These are phyloP conservation scores for Cytospora schulzeri DNA, from an alignment of 2,329 filamentous ascomycete genomes.

Conservation along the genomic window DNA sequence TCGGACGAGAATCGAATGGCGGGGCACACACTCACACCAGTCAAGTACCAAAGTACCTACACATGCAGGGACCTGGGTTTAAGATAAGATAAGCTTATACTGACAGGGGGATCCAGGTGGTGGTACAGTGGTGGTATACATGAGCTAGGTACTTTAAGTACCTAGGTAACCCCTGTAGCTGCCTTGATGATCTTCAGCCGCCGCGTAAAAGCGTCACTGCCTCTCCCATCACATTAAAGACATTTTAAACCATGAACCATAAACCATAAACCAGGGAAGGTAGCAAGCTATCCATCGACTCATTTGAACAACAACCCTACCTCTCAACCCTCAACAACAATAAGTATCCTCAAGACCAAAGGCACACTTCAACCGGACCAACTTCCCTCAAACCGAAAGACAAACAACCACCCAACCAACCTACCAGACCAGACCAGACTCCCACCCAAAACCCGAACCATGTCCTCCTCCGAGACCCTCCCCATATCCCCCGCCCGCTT, in stretches of 20 bases:
- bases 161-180: neutral
- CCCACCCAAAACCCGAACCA: constrained; percentile 35
- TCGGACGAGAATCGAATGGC: constrained; percentile 4
- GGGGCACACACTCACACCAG: constrained; percentile 12
- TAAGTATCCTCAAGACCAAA: neutral
- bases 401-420: neutral
- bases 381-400: neutral
- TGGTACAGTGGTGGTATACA: no score
- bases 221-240: neutral
- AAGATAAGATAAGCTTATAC: constrained; percentile 20
- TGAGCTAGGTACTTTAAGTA: constrained; percentile 29
- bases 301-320: no score
- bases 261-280: no score
- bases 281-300: neutral
- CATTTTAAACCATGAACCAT: no score
- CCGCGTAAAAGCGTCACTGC: neutral
- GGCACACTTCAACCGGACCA: no score
- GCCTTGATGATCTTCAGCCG: neutral
- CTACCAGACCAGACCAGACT: neutral
- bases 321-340: neutral
- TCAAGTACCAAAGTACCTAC: neutral
- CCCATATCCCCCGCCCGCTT: constrained; percentile 67
- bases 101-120: no score
- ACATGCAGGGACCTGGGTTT: constrained; percentile 19
- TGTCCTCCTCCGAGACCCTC: constrained; percentile 65